A percentile compares a stretch with the other conserved stretches of the same genome.
Evolutionary conservation across 805 yeast genomes (phyloP).

Genomic region (Candida stauntonica): DNA sequence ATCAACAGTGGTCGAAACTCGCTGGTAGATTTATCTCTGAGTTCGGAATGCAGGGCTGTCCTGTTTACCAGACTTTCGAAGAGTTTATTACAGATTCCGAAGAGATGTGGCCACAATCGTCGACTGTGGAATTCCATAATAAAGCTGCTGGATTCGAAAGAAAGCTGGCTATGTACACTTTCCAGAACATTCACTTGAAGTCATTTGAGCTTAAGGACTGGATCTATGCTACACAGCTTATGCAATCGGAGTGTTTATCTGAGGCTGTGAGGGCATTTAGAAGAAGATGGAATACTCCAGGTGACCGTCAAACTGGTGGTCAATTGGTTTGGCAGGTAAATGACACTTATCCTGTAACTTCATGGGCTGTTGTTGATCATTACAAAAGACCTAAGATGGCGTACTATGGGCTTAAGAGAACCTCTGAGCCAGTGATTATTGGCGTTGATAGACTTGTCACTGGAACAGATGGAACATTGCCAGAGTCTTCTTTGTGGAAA

Average conservation of each 20-base stretch:
- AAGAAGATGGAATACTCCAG: constrained; percentile 39
- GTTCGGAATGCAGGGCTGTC: constrained; percentile 51
- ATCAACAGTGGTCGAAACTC: constrained; percentile 44
- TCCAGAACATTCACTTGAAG: constrained; percentile 38
- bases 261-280: constrained; percentile 46
- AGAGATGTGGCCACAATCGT: constrained; percentile 42
- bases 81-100: constrained; percentile 33
- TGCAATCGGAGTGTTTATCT: constrained; percentile 47
- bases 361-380: constrained; percentile 47
- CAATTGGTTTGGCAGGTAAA: constrained; percentile 51
- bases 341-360: constrained; percentile 50
- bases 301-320: constrained; percentile 38
- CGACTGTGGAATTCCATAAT: constrained; percentile 42
- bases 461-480: constrained; percentile 14
- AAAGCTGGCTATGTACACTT: constrained; percentile 41
- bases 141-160: constrained; percentile 46
- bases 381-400: constrained; percentile 41
- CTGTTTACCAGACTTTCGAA: constrained; percentile 33
- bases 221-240: constrained; percentile 49
- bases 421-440: constrained; percentile 26
- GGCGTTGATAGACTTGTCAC: constrained; percentile 16
- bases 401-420: constrained; percentile 44
- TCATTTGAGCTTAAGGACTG: constrained; percentile 36
- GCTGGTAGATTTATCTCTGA: constrained; percentile 49
- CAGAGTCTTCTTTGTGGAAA: constrained; percentile 7